Base-by-base conservation (phyloP, 495 filamentous ascomycete genomes). In the Aspergillus nidulans region DNA sequence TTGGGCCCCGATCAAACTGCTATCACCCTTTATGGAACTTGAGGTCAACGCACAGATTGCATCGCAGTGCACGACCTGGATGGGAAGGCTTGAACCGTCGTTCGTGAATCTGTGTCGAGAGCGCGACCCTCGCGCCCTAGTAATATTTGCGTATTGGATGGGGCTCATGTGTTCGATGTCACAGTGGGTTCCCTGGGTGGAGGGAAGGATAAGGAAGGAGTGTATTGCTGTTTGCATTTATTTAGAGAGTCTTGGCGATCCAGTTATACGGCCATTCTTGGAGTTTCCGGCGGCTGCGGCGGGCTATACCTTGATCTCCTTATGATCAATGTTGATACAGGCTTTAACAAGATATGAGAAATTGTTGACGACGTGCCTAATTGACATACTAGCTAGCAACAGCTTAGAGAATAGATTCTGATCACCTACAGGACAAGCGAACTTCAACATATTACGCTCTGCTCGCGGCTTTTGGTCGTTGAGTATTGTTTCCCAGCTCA, bases 261-360 rank as follows among this genome's bases (percentile, higher is more conserved):
- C 52, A 0, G 28, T 32, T 2, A 52, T 68, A n/a, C 49, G 48
- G 30, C 36, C 52, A n/a, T 52, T 61, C 24, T 18, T 64, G 39
- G 41, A 54, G 39, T 61, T 42, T 64, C 70, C 94, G 53, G 90
- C 90, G 1, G 84, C 86, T 68, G 78, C 83, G 13, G 84, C 94
- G 42, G 90, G 90, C n/a, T 90, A 91, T 43, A 49, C 45, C 3
- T 16, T 56, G 45, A 23, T 15, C 3, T 10, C 18, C 4, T 30
- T 24, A 47, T 12, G 3, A 45, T 10, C 21, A 28, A 42, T 13
- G 8, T n/a, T 24, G 42, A 25, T 10, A 13, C 16, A 40, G 7
- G 36, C 36, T n/a, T n/a, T 40, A 40, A 13, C 36, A 18, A 40
- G 3, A n/a, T n/a, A n/a, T n/a, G n/a, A n/a, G n/a, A n/a, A n/a